Base-by-base conservation (phyloP, 257 asterid genomes). In the Solanum habrochaites region DNA sequence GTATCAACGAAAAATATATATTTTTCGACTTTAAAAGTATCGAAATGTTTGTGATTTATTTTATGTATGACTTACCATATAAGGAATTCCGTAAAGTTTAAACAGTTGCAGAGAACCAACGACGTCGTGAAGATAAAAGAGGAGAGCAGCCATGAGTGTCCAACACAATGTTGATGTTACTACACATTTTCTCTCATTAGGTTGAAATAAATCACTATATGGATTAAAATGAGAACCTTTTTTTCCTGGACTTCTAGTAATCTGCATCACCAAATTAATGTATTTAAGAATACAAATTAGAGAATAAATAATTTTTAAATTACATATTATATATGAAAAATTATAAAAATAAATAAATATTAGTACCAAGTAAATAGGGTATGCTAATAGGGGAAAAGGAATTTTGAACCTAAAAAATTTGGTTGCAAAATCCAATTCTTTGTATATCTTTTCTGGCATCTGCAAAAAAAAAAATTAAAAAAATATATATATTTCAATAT, bases 161-260 rank as follows among this genome's bases (percentile, higher is more conserved):
- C 99, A 96, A 86, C 98, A 96, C 1, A 89, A 37, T 1, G 99
- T 96, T 18, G 99, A 96, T 35, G 96, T 93, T 66, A 90, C 82
- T 3, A 93, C 90, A 69, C 82, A 60, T 39, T 85, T 88, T 88
- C 98, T 93, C 88, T 96, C 99, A 72, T 85, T 87, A 0, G 93
- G 91, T 85, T 87, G 91, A 49, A 96, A 96, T 91, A 96, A 87
- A 39, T 86, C 91, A 49, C 99, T 93, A 86, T 92, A 89, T 0
- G 99, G 99, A 87, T 94, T 93, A 90, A 93, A 96, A 87, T 96
- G 99, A 27, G 99, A 96, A 31, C 99, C 99, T n/a, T 75, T 91
- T 87, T 96, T 96, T 20, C 99, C 99, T 4, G 99, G 98, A 85
- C 96, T 94, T 89, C 98, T 92, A 15, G 85, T 89, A 95, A 97